Evolutionary conservation across 805 yeast species (phyloP).

Genomic region (Yarrowia sp.): DNA sequence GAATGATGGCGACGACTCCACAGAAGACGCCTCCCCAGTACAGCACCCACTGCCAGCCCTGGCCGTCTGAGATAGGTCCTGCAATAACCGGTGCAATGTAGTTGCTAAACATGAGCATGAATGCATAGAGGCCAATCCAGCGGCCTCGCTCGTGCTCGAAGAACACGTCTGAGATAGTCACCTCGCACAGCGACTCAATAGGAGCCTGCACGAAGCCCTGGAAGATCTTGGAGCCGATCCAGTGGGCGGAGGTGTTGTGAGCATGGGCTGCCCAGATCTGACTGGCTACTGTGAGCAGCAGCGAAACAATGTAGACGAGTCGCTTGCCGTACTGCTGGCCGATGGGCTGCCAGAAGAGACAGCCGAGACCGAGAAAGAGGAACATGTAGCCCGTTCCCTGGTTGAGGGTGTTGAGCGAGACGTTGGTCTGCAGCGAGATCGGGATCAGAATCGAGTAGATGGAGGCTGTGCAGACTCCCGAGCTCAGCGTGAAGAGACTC

Average conservation of each 20-base stretch:
- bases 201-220: slow-evolving; percentile 67
- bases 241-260: slow-evolving; percentile 38
- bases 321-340: slow-evolving; percentile 51
- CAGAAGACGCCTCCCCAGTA: slow-evolving; percentile 63
- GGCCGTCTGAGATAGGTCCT: slow-evolving; percentile 61
- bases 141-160: slow-evolving; percentile 75
- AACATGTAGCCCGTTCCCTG: slow-evolving; percentile 52
- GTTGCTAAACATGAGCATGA: slow-evolving; percentile 74
- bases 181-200: slow-evolving; percentile 69
- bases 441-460: slow-evolving; percentile 47
- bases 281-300: slow-evolving; percentile 42
- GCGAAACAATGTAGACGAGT: slow-evolving; percentile 45
- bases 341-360: slow-evolving; percentile 51
- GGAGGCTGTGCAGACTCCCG: slow-evolving; percentile 51
- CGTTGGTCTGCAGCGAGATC: slow-evolving; percentile 40
- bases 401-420: slow-evolving; percentile 45
- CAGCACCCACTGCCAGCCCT: slow-evolving; percentile 79
- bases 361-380: slow-evolving; percentile 52
- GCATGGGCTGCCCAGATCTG: slow-evolving; percentile 47
- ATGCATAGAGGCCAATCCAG: slow-evolving; percentile 67
- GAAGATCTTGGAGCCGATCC: slow-evolving; percentile 44
- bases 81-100: slow-evolving; percentile 78
- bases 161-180: slow-evolving; percentile 66
- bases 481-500: slow-evolving; percentile 44
- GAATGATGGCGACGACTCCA: slow-evolving; percentile 53